These are phyloP conservation scores for Globisporangium takayamanum DNA, from an alignment of 352 stramenopile genomes.

Conservation along the genomic window DNA sequence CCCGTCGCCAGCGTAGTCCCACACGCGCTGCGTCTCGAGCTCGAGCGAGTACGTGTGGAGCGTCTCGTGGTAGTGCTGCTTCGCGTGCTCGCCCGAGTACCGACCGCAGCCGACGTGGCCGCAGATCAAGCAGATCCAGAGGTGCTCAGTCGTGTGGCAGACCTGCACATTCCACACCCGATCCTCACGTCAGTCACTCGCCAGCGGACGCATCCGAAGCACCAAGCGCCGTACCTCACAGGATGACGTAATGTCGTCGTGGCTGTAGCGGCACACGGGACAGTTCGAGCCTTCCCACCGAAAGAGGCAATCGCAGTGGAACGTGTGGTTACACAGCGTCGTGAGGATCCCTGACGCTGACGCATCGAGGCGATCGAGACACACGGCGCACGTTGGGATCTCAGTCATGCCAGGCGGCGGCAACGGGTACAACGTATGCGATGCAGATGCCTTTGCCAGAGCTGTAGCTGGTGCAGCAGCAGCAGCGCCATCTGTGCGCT, in stretches of 20 bases:
- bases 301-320: constrained; percentile 95
- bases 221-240: constrained; percentile 53
- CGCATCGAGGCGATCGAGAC: constrained; percentile 84
- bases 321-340: constrained; percentile 97
- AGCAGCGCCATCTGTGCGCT: not conserved
- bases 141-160: constrained; percentile 90
- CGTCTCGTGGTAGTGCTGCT: constrained; percentile 91
- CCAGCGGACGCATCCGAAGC: no score
- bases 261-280: constrained; percentile 95
- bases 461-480: not conserved
- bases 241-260: constrained; percentile 90
- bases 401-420: constrained; percentile 78
- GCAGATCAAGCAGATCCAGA: constrained; percentile 97
- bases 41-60: constrained; percentile 95
- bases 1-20: constrained; percentile 92
- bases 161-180: constrained; percentile 23
- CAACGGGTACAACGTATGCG: constrained; percentile 43
- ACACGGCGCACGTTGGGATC: constrained; percentile 89
- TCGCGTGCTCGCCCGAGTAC: constrained; percentile 93
- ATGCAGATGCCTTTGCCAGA: constrained; percentile 5
- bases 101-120: constrained; percentile 94
- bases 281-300: constrained; percentile 94
- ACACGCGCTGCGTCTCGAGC: constrained; percentile 93
- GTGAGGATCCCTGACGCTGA: constrained; percentile 90
- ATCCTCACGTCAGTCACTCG: no score